Percentiles rank a stretch among this genome's conserved stretches.
These are phyloP conservation scores for Diplodia scrobiculata DNA, from an alignment of 2,329 filamentous ascomycete species.

Conservation along the genomic window DNA sequence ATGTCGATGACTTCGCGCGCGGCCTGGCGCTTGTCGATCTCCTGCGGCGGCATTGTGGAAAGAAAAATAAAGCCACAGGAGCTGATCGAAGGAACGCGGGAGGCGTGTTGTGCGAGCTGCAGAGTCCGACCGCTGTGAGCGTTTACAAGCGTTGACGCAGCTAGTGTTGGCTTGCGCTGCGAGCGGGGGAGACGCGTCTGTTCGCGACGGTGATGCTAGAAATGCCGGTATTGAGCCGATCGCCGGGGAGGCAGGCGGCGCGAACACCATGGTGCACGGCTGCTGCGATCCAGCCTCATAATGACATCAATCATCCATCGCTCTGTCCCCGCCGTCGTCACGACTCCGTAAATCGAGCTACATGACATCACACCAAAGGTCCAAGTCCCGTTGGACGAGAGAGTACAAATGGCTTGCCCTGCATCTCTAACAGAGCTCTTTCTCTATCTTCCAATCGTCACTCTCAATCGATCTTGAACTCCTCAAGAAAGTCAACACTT, in stretches of 20 bases:
- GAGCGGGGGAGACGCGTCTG: constrained; percentile 11
- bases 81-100: neutral
- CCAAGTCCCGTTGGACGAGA: neutral
- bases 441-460: neutral
- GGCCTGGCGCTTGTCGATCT: constrained; percentile 68
- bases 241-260: constrained; percentile 1
- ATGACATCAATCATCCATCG: constrained; percentile 19
- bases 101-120: too few relatives aligned
- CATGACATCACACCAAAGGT: neutral
- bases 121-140: too few relatives aligned
- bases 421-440: neutral
- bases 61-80: neutral
- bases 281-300: neutral
- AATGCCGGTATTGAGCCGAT: neutral
- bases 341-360: neutral
- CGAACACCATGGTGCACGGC: neutral
- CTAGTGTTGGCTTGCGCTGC: neutral
- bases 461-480: neutral
- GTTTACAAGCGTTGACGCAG: too few relatives aligned
- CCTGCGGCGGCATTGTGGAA: constrained; percentile 36
- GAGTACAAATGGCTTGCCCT: constrained; percentile 7
- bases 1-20: constrained; percentile 83
- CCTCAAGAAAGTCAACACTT: neutral
- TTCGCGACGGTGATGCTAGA: constrained; percentile 6
- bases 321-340: neutral